Evolutionary conservation across 2,329 filamentous ascomycete genomes (phyloP), one percentile per base, ranked within the genome.

Genomic region (Amylocarpus encephaloides): DNA sequence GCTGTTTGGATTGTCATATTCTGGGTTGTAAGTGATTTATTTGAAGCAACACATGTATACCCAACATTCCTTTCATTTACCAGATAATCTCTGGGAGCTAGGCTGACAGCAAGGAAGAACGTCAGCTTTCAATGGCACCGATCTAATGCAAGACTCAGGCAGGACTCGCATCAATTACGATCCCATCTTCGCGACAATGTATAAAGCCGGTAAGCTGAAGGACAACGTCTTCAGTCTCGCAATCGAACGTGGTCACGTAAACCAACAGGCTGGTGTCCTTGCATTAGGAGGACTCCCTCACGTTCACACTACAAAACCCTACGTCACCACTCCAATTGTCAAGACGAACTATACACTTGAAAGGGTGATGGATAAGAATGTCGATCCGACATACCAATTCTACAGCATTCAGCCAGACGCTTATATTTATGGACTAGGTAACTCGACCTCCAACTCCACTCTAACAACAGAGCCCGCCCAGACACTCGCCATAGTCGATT

Each of bases 221-320:
- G 7, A 26, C 22, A 26, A 26, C 7, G 22, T 26, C 9, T 79
- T 77, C 66, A 73, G 69, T 56, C 62, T 78, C n/a, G 73, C 71
- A 0, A 63, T 79, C 16, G 64, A 68, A 6, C 63, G 71, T 11
- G 10, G 47, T 46, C 4, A 15, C 48, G 12, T 19, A 12, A 40
- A 35, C 1, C 48, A 50, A 1, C 55, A 64, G 38, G 70, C 70
- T 6, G 74, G 75, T 1, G 71, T 73, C 33, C 62, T 79, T 3
- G 70, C 73, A 0, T 63, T 79, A 0, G 75, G 76, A 3, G 74
- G 73, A 9, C 64, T 78, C 5, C 74, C 75, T 1, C 68, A 73
- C 1, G 67, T 77, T 6, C 48, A 57, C 1, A 59, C 48, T 9
- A 39, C 12, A 7, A 30, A 32, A 11, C 18, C 39, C 5, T 57